phyloP scores from a whole-genome alignment of 352 stramenopile species.

The Globisporangium orthogonon region DNA sequence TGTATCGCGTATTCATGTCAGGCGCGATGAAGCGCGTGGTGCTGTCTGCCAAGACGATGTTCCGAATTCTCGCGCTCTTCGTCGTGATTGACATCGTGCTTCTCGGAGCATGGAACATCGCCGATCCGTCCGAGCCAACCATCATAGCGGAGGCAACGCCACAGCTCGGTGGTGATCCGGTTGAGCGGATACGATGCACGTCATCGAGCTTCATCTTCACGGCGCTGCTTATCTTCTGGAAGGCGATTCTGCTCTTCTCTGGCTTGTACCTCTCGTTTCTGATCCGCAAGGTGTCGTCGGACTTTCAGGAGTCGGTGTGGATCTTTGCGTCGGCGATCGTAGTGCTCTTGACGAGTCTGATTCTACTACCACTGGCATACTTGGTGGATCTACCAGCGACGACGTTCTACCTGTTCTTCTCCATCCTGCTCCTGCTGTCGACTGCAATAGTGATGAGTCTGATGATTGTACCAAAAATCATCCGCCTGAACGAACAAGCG shows the following conservation, averaged over 20 bases:
- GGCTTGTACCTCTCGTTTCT: constrained; percentile 18
- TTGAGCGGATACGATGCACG: neutral
- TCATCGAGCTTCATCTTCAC: constrained; percentile 25
- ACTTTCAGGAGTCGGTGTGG: constrained; percentile 38
- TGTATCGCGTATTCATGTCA: constrained; percentile 42
- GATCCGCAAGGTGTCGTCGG: constrained; percentile 28
- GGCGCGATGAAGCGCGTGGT: constrained; percentile 34
- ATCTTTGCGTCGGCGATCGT: constrained; percentile 22
- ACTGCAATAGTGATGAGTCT: too few relatives aligned
- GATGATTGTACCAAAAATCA: too few relatives aligned
- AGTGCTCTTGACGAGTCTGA: constrained; percentile 15
- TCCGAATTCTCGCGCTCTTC: constrained; percentile 31
- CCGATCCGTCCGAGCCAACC: constrained; percentile 4
- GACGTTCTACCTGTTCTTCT: constrained; percentile 15
- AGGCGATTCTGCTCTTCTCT: constrained; percentile 19
- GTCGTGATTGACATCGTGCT: constrained; percentile 10
- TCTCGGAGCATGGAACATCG: neutral
- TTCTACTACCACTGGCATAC: constrained; percentile 21
- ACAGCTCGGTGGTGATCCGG: neutral
- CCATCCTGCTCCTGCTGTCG: neutral
- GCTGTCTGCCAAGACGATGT: constrained; percentile 29
- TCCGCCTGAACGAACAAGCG: too few relatives aligned
- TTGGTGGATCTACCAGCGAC: constrained; percentile 14
- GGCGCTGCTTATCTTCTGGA: constrained; percentile 33
- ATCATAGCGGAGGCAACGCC: too few relatives aligned